Evolutionary conservation across 305 asterid genomes (phyloP).

Genomic region (Andrographis paniculata): DNA sequence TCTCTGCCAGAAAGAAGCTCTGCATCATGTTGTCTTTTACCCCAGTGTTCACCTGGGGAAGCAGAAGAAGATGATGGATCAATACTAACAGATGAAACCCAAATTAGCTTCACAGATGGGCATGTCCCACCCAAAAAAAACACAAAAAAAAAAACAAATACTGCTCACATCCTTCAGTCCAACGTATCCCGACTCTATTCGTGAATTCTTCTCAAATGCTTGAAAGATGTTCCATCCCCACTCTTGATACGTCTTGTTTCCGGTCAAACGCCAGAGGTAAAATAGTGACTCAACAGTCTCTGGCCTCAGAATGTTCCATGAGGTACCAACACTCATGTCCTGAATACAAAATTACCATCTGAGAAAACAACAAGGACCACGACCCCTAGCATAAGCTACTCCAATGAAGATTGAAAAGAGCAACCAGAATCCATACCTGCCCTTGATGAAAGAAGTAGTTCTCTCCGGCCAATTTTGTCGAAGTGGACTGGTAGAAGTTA

Average conservation of each 20-base stretch:
- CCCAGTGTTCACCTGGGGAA: conserved; percentile 78
- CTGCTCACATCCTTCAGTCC: conserved; percentile 98
- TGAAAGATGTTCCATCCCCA: conserved; percentile 99
- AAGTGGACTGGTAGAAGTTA: conserved; percentile 89
- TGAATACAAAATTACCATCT: conserved; percentile 16
- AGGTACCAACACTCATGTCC: conserved; percentile 96
- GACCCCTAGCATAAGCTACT: conserved; percentile 11
- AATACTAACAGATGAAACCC: background rate
- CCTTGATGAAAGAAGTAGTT: conserved; percentile 73
- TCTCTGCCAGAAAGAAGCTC: conserved; percentile 96
- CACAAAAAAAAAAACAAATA: conserved; percentile 6
- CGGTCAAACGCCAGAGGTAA: conserved; percentile 97
- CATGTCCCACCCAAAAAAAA: background rate
- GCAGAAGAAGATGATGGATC: conserved; percentile 5
- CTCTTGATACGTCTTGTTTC: conserved; percentile 93
- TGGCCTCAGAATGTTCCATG: conserved; percentile 99
- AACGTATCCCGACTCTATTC: conserved; percentile 82
- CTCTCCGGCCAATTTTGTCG: conserved; percentile 97
- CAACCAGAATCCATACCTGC: conserved; percentile 35
- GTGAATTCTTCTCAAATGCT: conserved; percentile 97
- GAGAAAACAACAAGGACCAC: background rate
- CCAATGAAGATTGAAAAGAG: conserved; percentile 4
- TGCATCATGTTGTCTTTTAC: conserved; percentile 99
- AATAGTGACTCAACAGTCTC: conserved; percentile 98
- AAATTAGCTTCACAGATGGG: background rate